These are phyloP conservation scores for Boletus tomentosulus DNA, from an alignment of 768 basidiomycete genomes.

Conservation along the genomic window DNA sequence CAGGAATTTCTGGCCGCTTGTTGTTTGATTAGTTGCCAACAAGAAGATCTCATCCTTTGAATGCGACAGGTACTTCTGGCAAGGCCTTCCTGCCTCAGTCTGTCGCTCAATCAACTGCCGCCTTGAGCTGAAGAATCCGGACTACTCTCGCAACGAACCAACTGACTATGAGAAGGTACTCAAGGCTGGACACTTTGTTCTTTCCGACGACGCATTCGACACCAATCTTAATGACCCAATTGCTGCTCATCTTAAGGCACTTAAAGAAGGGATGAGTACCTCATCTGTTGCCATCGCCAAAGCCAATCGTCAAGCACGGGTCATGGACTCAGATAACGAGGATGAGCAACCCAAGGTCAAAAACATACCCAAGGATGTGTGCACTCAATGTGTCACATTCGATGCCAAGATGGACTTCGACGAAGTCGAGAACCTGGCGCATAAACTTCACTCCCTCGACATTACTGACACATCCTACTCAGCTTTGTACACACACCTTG, in stretches of 20 bases:
- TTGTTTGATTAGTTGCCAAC: background rate
- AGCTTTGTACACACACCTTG: background rate
- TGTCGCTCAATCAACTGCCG: background rate
- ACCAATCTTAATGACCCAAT: background rate
- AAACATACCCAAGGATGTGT: background rate
- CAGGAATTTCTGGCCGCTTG: background rate
- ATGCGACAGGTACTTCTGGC: background rate
- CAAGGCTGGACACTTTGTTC: background rate
- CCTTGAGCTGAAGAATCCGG: background rate
- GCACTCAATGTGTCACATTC: background rate
- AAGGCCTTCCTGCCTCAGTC: background rate
- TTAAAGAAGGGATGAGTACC: background rate
- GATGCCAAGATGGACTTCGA: background rate
- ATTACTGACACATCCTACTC: background rate
- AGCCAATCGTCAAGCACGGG: background rate
- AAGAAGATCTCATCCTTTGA: slow-evolving; percentile 2
- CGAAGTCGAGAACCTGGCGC: background rate
- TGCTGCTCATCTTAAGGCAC: background rate
- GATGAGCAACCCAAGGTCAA: background rate
- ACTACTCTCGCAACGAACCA: background rate
- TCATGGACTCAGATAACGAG: background rate
- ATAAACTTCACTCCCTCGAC: background rate
- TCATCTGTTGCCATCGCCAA: background rate
- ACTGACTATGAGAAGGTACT: background rate
- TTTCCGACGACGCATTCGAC: slow-evolving; percentile 1